Evolutionary conservation across 495 filamentous ascomycete genomes (phyloP).

Genomic region (Xylaria longipes): DNA sequence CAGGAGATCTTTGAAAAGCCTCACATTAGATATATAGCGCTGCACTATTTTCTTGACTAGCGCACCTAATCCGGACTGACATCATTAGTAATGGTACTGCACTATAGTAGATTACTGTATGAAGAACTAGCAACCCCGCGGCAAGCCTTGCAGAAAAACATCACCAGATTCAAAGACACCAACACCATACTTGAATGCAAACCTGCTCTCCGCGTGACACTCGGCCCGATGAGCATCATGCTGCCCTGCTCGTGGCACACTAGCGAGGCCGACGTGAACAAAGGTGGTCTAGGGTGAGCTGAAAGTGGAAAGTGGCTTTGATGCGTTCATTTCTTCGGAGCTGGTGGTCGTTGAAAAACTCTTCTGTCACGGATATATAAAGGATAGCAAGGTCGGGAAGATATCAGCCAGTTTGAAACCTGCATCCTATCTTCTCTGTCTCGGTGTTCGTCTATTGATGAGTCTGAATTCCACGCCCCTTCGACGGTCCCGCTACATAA

Average conservation of each 20-base stretch:
- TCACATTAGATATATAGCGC: not conserved
- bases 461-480: not conserved
- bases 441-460: not conserved
- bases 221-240: constrained; percentile 20
- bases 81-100: not conserved
- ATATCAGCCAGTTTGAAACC: not conserved
- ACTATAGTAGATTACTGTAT: not conserved
- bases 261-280: not conserved
- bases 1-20: constrained; percentile 14
- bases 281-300: not conserved
- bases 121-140: constrained; percentile 9
- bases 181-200: not conserved
- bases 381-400: not conserved
- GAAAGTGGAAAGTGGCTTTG: constrained; percentile 17
- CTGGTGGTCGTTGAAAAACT: not conserved
- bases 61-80: not conserved
- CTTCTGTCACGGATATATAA: constrained; percentile 1
- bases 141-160: not conserved
- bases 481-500: not conserved
- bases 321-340: not conserved
- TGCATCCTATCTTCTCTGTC: not conserved
- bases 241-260: not conserved
- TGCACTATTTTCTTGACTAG: constrained; percentile 10
- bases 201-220: not conserved
- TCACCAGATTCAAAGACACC: not conserved